These are phyloP conservation scores for Glycine latifolia DNA, from an alignment of 306 rosid genomes.

Conservation along the genomic window DNA sequence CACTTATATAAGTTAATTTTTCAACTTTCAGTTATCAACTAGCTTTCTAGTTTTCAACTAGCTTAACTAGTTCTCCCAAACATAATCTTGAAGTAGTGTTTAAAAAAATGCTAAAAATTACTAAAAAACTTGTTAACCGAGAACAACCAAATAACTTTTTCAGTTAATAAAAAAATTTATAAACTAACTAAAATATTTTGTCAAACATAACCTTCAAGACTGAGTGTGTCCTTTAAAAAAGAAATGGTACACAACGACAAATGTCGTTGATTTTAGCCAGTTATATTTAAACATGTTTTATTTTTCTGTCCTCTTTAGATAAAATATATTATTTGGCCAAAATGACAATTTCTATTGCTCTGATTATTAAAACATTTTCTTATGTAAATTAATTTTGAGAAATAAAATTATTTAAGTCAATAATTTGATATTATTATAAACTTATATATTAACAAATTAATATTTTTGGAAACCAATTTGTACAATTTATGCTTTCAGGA, in stretches of 20 bases:
- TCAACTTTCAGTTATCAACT: too few species aligned
- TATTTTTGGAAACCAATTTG: neutral
- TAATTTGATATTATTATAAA: too few species aligned
- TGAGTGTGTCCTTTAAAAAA: slow-evolving; percentile 5
- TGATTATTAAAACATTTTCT: neutral
- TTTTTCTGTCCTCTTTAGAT: neutral
- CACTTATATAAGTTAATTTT: too few species aligned
- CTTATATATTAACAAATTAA: too few species aligned
- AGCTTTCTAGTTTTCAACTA: too few species aligned
- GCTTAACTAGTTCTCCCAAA: too few species aligned
- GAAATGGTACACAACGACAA: neutral
- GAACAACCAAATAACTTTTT: too few species aligned
- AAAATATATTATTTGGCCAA: neutral
- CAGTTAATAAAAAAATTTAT: too few species aligned
- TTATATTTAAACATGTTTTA: neutral
- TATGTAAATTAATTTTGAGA: neutral
- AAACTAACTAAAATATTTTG: too few species aligned
- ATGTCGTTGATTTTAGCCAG: neutral
- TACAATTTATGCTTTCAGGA: neutral
- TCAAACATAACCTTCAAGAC: neutral
- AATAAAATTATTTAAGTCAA: neutral
- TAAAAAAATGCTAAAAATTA: too few species aligned
- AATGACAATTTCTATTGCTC: neutral
- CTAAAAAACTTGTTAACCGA: too few species aligned
- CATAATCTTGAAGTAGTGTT: too few species aligned